Evolutionary conservation across 192 early-diverging fungal genomes (phyloP).

Genomic region (Umbelopsis sp.): DNA sequence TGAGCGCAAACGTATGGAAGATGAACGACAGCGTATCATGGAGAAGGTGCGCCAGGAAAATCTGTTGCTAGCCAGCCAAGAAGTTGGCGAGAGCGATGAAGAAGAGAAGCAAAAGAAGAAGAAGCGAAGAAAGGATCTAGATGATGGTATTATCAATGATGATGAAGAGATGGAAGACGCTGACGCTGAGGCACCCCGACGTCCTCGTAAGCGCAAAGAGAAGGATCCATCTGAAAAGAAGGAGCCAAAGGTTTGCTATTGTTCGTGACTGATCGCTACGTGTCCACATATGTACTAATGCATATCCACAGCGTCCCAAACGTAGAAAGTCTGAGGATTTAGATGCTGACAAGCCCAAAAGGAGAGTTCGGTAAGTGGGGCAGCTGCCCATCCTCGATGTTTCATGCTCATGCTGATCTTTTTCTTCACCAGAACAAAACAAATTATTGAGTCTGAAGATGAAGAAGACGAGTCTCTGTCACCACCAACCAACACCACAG

Average conservation of each 20-base stretch:
- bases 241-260: not conserved
- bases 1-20: constrained; percentile 41
- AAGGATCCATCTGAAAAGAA: constrained; percentile 1
- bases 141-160: constrained; percentile 18
- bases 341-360: constrained; percentile 11
- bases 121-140: constrained; percentile 24
- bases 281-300: not conserved
- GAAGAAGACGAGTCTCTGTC: constrained; percentile 1
- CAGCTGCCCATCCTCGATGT: not conserved
- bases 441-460: constrained; percentile 11
- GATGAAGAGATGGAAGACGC: constrained; percentile 24
- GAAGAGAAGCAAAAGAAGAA: constrained; percentile 32
- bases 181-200: not conserved
- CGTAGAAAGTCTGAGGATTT: constrained; percentile 20
- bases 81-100: constrained; percentile 29
- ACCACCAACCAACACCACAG: not conserved
- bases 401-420: not conserved
- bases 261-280: not conserved
- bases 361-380: not conserved
- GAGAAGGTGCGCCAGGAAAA: constrained; percentile 44
- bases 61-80: constrained; percentile 44
- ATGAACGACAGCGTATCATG: constrained; percentile 45
- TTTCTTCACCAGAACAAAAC: not conserved
- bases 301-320: not conserved
- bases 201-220: constrained; percentile 3